phyloP scores from a whole-genome alignment of 2,329 filamentous ascomycete genomes.

The Fusarium abutilonis region DNA sequence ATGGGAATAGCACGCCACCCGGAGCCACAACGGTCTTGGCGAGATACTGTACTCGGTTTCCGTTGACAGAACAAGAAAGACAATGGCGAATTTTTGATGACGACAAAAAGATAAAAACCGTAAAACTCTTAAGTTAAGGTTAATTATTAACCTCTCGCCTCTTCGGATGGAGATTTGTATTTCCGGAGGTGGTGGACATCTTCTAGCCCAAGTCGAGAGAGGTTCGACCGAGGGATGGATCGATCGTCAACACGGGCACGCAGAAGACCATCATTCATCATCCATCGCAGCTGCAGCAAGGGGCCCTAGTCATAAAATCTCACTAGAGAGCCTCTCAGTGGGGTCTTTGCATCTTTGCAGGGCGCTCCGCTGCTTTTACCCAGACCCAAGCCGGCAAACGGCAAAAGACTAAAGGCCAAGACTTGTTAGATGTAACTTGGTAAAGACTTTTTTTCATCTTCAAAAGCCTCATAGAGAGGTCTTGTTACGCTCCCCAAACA shows the following conservation, averaged over 20 bases:
- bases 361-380: constrained; percentile 28
- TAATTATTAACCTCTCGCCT: constrained; percentile 29
- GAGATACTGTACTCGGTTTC: not conserved
- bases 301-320: constrained; percentile 26
- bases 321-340: constrained; percentile 39
- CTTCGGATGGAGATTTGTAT: constrained; percentile 29
- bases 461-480: not conserved
- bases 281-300: constrained; percentile 8
- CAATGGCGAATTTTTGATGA: not conserved
- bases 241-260: constrained; percentile 17
- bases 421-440: not conserved
- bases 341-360: constrained; percentile 6
- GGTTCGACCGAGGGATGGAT: not conserved
- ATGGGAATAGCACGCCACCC: constrained; percentile 36
- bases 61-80: not conserved
- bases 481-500: not conserved
- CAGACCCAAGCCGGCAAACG: constrained; percentile 35
- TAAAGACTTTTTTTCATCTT: not conserved
- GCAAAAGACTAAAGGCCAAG: constrained; percentile 19
- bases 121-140: constrained; percentile 4
- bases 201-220: constrained; percentile 20
- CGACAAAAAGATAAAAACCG: not conserved
- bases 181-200: constrained; percentile 8
- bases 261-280: constrained; percentile 2
- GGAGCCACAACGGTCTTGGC: constrained; percentile 39